These are phyloP conservation scores for Biscogniauxia sp. DNA, from an alignment of 2,329 filamentous ascomycete genomes.

Conservation along the genomic window DNA sequence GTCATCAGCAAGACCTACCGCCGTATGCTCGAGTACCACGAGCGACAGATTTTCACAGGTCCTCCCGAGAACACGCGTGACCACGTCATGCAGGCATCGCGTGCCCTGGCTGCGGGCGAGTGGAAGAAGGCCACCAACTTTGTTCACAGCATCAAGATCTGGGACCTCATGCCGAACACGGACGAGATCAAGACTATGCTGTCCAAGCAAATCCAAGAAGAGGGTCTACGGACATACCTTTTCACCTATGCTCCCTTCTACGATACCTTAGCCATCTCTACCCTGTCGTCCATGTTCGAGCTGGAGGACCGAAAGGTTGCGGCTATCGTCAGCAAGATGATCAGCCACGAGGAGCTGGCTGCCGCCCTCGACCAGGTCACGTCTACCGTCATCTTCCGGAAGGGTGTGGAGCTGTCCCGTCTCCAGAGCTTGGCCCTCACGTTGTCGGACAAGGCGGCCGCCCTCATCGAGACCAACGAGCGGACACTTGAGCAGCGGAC, in stretches of 20 bases:
- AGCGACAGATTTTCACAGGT: constrained; percentile 98
- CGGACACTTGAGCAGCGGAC: constrained; percentile 95
- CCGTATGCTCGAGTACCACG: constrained; percentile 98
- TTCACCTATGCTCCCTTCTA: constrained; percentile 99
- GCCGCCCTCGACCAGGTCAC: constrained; percentile 98
- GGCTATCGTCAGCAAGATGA: constrained; percentile 98
- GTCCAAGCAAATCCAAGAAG: constrained; percentile 96
- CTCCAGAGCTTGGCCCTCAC: constrained; percentile 94
- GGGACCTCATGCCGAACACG: constrained; percentile 92
- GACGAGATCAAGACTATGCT: constrained; percentile 97
- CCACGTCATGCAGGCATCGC: constrained; percentile 98
- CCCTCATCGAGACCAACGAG: constrained; percentile 95
- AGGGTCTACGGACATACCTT: constrained; percentile 95
- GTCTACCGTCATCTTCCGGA: constrained; percentile 96
- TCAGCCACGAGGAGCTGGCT: constrained; percentile 95
- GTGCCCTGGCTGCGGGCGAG: constrained; percentile 92
- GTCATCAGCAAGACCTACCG: constrained; percentile 99
- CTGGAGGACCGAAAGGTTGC: constrained; percentile 85
- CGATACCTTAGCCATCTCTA: constrained; percentile 86
- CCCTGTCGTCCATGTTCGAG: constrained; percentile 92
- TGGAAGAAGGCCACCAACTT: constrained; percentile 96
- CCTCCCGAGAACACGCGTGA: constrained; percentile 98
- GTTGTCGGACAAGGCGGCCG: constrained; percentile 92
- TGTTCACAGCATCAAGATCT: constrained; percentile 98
- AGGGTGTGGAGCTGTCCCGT: constrained; percentile 95